Base-by-base conservation (phyloP, 805 yeast species). In the Schwanniomyces polymorphus region DNA sequence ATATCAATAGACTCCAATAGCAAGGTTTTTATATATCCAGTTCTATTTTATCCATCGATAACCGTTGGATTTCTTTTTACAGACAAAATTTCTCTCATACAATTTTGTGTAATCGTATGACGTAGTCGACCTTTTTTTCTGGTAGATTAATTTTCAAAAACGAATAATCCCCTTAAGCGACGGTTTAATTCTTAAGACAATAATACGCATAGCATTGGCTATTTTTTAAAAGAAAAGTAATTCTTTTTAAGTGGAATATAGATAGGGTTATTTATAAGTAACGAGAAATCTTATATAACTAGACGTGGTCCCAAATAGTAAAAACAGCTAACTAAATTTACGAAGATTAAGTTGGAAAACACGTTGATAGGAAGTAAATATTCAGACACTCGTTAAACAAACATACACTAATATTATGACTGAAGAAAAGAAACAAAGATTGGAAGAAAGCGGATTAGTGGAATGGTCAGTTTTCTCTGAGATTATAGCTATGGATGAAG, bases 401-500 rank as follows among this genome's bases (percentile, higher is more conserved):
- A 12, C 11, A 41, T 11, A 16, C 16, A 23, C 25, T 5, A 4
- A 27, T 27, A 44, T 14, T 12, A 53, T 53, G 59, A 17, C 52
- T 23, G 58, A 55, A 33, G 54, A 48, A n/a, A 58, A 57, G 41
- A 53, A 49, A 41, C 50, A 49, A 49, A 53, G 54, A 43, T 63
- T 74, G 49, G 76, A 78, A 54, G 72, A 69, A 55, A 63, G 82
- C 8, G 95, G 88, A 35, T 73, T 88, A 52, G 85, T 94, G 50
- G 91, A 91, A 64, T 90, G 97, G 97, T 72, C 80, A 38, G 92
- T 91, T 26, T 86, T 94, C 63, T 82, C 85, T 47, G 98, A 94
- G 71, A 76, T 94, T 48, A 79, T 91, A 43, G 84, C 88, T 44
- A 91, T 94, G 97, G 99, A 94, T 67, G 97, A 92, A 60, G 98